Evolutionary conservation across 371 early-diverging fungal genomes (phyloP), one percentile per base, ranked within the genome.

Genomic region (Nematocida parisii): DNA sequence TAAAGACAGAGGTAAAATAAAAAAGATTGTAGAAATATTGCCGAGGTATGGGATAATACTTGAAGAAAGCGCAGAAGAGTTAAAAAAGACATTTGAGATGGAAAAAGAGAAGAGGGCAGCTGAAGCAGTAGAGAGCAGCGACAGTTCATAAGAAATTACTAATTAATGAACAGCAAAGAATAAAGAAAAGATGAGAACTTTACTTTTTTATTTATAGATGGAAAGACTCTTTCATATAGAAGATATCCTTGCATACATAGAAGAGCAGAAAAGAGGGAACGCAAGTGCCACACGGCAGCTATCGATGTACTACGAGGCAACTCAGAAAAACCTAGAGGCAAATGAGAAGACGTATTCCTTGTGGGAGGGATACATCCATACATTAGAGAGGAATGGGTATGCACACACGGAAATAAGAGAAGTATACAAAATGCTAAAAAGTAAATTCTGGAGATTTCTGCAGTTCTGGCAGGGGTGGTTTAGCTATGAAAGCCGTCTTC

Each of bases 371-470:
- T 85, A 85, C 47, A 85, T 85, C 7, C 13, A 56, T 22, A 42
- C 84, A 5, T 82, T 85, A 42, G 67, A 70, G 42, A 66, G 70
- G 33, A 77, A 72, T 60, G 81, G 73, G 47, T 83, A 85, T 44
- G 61, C 40, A 6, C 74, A 83, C 57, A 46, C 67, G 22, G 81
- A 80, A 33, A 77, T 71, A 60, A 61, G 73, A 58, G 83, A 83
- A 33, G 84, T 83, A 45, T 85, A 84, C 58, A 81, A 83, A 47
- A 84, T 84, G 72, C 73, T 84, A 45, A 84, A 83, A 50, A 71
- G 81, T 47, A 74, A 62, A 20, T 85, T 74, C 47, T 85, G 75
- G 62, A 82, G 73, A 54, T 84, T 77, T 62, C 24, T 55, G 45
- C 27, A 24, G 5, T 85, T 75, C 50, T 85, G 85, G 85, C 68